Base-by-base conservation (phyloP, 2,329 filamentous ascomycete species). In the Fonsecaea nubica region DNA sequence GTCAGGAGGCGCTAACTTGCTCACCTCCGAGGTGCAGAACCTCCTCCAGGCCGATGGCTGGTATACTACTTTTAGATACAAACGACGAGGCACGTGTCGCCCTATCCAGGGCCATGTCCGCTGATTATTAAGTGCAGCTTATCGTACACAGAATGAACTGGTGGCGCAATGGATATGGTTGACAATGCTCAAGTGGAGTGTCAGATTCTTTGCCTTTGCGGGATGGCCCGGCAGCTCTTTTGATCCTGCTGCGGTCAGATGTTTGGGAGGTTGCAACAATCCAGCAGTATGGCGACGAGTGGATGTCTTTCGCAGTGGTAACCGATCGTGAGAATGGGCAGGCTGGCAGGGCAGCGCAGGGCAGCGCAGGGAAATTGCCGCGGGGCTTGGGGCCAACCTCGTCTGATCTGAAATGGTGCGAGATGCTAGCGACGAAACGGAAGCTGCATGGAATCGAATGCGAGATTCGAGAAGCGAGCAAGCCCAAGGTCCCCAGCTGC, bases 361-460 rank as follows among this genome's bases (percentile, higher is more conserved):
- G n/a, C 25, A 25, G 25, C 25, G 4, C n/a, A 55, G 52, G 52
- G 25, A 55, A 35, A 55, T 55, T 55, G 33, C 33, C 52, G 33
- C 33, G 30, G 33, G 52, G 52, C 52, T 55, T 33, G 25, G 30
- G 25, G 33, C 30, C 48, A 33, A 7, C 18, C 52, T 55, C 25
- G 52, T 55, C 52, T 36, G 52, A 55, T 38, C 52, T 12, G 4
- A 60, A 59, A 52, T 36, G 36, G 33, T 21, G 8, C 58, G 40
- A n/a, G 12, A 50, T 25, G 59, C 59, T 62, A 62, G 59, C 36
- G n/a, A 48, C 52, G 50, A 56, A 62, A 62, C 50, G 52, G 59
- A 21, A 62, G n/a, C 36, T 56, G 40, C 59, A 62, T 62, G 36
- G 59, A 62, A 62, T 25, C 50, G 10, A n/a, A 40, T 21, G 18